A percentile compares a stretch with the other conserved stretches of the same genome.
Conservation (phyloP, 768 basidiomycete genomes). For the Pleurotus platypus region DNA sequence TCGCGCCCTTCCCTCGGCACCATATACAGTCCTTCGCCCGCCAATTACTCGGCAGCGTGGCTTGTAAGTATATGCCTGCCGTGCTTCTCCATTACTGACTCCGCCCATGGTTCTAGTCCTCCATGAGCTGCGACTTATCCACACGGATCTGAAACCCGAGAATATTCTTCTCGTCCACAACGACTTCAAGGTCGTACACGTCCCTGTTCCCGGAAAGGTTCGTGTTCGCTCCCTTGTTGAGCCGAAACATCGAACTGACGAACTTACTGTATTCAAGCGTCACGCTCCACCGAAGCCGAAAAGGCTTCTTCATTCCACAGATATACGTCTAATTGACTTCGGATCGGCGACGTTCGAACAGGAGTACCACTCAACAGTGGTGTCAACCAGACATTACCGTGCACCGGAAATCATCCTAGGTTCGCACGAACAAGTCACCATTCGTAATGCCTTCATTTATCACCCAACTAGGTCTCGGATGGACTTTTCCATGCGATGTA, state of each 20-base stretch:
- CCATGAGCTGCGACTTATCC: conserved; percentile 86
- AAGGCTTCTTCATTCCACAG: conserved; percentile 79
- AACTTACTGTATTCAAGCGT: conserved; percentile 39
- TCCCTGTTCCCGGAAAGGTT: conserved; percentile 69
- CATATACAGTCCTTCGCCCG: conserved; percentile 96
- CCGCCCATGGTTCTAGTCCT: conserved; percentile 52
- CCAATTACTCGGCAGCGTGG: conserved; percentile 88
- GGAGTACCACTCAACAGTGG: conserved; percentile 98
- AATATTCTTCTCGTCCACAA: conserved; percentile 94
- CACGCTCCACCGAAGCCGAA: conserved; percentile 64
- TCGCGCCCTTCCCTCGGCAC: conserved; percentile 91
- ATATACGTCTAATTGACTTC: conserved; percentile 96
- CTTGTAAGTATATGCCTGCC: conserved; percentile 61
- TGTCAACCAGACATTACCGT: conserved; percentile 96
- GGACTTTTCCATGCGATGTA: conserved; percentile 98
- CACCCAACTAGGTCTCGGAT: conserved; percentile 73
- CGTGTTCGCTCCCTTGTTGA: conserved; percentile 7
- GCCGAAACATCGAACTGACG: conserved; percentile 5
- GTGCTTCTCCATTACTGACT: neutral
- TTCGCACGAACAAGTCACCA: conserved; percentile 24
- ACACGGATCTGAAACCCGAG: conserved; percentile 99
- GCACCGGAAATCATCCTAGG: conserved; percentile 99
- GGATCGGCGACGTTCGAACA: conserved; percentile 97
- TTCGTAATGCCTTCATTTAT: conserved; percentile 12
- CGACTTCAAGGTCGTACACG: conserved; percentile 58